These are phyloP conservation scores for Aureobasidium sp. DNA, from an alignment of 2,329 filamentous ascomycete species.

Conservation along the genomic window DNA sequence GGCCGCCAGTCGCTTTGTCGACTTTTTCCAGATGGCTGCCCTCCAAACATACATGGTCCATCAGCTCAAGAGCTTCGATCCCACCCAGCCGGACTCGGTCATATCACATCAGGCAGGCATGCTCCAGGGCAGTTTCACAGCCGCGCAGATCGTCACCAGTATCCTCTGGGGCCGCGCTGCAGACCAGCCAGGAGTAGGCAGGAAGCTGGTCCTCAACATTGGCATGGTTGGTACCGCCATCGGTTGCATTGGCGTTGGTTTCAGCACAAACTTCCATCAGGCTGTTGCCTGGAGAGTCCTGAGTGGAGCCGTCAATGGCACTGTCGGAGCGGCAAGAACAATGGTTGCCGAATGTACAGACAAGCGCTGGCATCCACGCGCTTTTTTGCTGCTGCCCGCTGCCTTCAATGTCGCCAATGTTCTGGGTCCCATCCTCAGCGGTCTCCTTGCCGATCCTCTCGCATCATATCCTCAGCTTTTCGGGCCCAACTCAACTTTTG, in stretches of 20 bases:
- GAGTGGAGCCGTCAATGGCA: conserved; percentile 37
- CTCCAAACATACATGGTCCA: conserved; percentile 40
- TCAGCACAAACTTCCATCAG: conserved; percentile 34
- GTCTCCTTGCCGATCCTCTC: conserved; percentile 55
- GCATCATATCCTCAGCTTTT: conserved; percentile 51
- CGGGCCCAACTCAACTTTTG: conserved; percentile 49
- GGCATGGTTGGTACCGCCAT: conserved; percentile 35
- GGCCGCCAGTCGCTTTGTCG: conserved; percentile 36
- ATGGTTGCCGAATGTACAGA: conserved; percentile 36
- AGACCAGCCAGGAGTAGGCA: conserved; percentile 39
- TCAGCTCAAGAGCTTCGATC: conserved; percentile 37
- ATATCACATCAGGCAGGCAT: conserved; percentile 38
- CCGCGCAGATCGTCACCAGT: conserved; percentile 37
- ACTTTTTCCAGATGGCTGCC: conserved; percentile 40
- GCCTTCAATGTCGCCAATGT: conserved; percentile 39
- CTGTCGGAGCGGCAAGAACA: conserved; percentile 36
- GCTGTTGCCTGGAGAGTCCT: conserved; percentile 36
- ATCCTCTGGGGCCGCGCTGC: conserved; percentile 37
- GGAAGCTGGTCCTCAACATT: conserved; percentile 35
- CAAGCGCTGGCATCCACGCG: conserved; percentile 35
- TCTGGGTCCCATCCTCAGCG: conserved; percentile 48
- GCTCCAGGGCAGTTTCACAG: conserved; percentile 37
- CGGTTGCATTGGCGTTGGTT: conserved; percentile 35
- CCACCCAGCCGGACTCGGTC: conserved; percentile 40
- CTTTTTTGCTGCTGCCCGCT: conserved; percentile 34